Conservation (phyloP, 441 rosid genomes). For the Manihot esculenta region DNA sequence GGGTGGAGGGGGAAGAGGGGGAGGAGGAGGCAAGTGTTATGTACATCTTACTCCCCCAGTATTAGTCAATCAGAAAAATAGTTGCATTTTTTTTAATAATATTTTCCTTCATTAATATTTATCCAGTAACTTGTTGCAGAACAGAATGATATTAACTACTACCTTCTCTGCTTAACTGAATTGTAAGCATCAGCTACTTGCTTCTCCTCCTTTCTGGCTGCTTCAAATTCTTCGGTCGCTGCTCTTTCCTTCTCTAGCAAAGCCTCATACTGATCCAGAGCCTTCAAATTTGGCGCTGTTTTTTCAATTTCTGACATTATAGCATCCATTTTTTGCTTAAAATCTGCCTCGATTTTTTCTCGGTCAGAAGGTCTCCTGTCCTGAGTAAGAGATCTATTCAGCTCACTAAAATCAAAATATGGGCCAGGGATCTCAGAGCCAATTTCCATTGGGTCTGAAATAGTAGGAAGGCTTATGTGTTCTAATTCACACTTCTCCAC, state of each 20-base stretch:
- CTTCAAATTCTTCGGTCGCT: conserved; percentile 81
- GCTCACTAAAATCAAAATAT: conserved; percentile 73
- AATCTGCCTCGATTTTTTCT: conserved; percentile 75
- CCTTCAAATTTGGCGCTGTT: conserved; percentile 96
- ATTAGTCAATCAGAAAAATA: not conserved
- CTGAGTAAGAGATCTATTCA: conserved; percentile 76
- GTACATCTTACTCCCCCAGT: not conserved
- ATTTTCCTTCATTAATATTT: not conserved
- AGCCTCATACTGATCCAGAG: conserved; percentile 90
- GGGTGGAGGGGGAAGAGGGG: too few species aligned
- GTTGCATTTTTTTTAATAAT: not conserved
- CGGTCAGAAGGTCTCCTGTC: conserved; percentile 73
- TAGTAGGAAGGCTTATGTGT: conserved; percentile 66
- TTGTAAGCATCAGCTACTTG: conserved; percentile 80
- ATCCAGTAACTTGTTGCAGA: not conserved
- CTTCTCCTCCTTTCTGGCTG: conserved; percentile 88
- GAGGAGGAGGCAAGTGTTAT: too few species aligned
- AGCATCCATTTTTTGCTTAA: conserved; percentile 77
- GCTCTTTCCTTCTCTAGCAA: conserved; percentile 78
- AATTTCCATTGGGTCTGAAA: conserved; percentile 74
- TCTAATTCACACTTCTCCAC: conserved; percentile 88
- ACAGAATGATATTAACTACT: conserved; percentile 4
- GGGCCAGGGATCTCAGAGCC: conserved; percentile 60
- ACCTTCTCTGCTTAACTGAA: conserved; percentile 79
- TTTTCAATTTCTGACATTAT: conserved; percentile 72